phyloP scores from a whole-genome alignment of 129 eudicot genomes.

The Arctium minus region DNA sequence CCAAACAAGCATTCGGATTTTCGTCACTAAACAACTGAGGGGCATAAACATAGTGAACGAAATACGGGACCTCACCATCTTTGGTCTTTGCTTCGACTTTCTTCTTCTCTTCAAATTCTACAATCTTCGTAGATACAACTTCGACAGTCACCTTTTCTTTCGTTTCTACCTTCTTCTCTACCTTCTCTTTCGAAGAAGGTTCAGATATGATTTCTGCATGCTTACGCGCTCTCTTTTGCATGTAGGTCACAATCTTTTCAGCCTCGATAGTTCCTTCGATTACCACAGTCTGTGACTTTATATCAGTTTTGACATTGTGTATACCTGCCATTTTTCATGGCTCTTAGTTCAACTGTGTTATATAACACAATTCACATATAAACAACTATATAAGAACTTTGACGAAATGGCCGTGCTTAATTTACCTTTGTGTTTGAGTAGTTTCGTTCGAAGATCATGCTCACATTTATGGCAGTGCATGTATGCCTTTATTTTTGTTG shows the following conservation, averaged over 20 bases:
- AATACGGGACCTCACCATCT: slow-evolving; percentile 61
- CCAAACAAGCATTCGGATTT: slow-evolving; percentile 83
- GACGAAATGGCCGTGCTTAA: background rate
- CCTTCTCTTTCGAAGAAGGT: slow-evolving; percentile 30
- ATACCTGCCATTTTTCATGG: slow-evolving; percentile 42
- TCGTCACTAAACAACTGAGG: slow-evolving; percentile 96
- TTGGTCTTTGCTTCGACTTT: slow-evolving; percentile 59
- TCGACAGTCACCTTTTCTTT: slow-evolving; percentile 36
- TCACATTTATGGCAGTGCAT: slow-evolving; percentile 86
- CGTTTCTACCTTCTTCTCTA: slow-evolving; percentile 25
- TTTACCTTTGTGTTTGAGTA: slow-evolving; percentile 79
- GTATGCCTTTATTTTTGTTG: slow-evolving; percentile 54
- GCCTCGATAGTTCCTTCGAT: slow-evolving; percentile 71
- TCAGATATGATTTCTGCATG: slow-evolving; percentile 60
- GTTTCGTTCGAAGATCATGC: slow-evolving; percentile 46
- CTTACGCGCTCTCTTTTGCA: slow-evolving; percentile 56
- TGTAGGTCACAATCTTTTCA: slow-evolving; percentile 61
- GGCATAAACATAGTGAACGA: slow-evolving; percentile 87
- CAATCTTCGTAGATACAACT: slow-evolving; percentile 23
- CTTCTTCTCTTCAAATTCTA: slow-evolving; percentile 48
- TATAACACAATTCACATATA: background rate
- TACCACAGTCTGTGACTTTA: slow-evolving; percentile 69
- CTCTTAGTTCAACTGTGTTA: background rate
- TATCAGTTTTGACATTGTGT: slow-evolving; percentile 68
- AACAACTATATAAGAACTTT: background rate